Conservation (phyloP, 1,284 basidiomycete genomes). For the Pholiota adiposa region DNA sequence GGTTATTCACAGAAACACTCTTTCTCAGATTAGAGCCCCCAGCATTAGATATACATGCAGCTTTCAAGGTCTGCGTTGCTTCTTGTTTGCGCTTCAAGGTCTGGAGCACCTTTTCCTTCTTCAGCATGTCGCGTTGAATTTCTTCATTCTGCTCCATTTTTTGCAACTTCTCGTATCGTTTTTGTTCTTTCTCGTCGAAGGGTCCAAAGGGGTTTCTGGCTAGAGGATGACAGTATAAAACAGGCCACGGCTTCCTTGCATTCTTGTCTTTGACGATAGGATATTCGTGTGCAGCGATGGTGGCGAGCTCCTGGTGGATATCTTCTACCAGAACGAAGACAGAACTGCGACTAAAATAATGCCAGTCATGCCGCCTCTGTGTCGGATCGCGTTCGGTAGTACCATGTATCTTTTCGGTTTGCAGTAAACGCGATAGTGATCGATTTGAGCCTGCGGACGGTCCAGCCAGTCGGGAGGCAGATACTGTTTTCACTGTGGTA, state of each 20-base stretch:
- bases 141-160: slow-evolving; percentile 54
- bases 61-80: slow-evolving; percentile 40
- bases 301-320: slow-evolving; percentile 77
- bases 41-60: slow-evolving; percentile 31
- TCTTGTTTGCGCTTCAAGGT: slow-evolving; percentile 48
- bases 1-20: slow-evolving; percentile 78
- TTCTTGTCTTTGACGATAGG: slow-evolving; percentile 52
- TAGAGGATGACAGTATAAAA: slow-evolving; percentile 72
- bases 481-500: slow-evolving; percentile 19
- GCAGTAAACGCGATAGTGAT: slow-evolving; percentile 71
- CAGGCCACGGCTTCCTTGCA: slow-evolving; percentile 64
- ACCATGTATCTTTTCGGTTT: slow-evolving; percentile 88
- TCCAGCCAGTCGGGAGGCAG: slow-evolving; percentile 15
- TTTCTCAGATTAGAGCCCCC: slow-evolving; percentile 62
- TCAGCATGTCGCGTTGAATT: slow-evolving; percentile 49
- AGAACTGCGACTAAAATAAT: slow-evolving; percentile 83
- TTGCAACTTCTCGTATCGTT: slow-evolving; percentile 63
- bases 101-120: slow-evolving; percentile 41
- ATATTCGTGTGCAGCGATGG: slow-evolving; percentile 72
- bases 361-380: slow-evolving; percentile 85
- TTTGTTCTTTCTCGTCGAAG: slow-evolving; percentile 74
- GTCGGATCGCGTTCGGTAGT: slow-evolving; percentile 91
- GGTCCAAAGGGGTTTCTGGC: slow-evolving; percentile 73
- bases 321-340: slow-evolving; percentile 94
- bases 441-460: slow-evolving; percentile 32